A percentile compares a stretch with the other conserved stretches of the same genome.
Evolutionary conservation across 202 grass and related monocot species (phyloP).

Genomic region (Zizania palustris): DNA sequence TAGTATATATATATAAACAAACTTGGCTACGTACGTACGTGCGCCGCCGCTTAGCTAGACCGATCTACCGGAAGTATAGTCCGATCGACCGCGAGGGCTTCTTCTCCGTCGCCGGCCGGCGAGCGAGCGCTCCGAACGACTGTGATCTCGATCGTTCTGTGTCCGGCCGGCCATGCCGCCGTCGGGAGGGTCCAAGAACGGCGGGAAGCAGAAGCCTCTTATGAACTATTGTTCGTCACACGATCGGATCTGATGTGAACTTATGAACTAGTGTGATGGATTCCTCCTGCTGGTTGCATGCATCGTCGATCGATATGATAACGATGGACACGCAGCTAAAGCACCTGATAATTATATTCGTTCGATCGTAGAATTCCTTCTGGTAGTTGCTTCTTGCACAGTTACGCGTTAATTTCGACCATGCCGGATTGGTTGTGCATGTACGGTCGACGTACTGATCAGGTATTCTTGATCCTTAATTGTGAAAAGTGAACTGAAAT

Average conservation of each 20-base stretch:
- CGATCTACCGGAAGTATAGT: background rate
- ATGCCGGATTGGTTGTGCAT: too few species aligned
- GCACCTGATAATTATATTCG: too few species aligned
- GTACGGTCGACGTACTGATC: too few species aligned
- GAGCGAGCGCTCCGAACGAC: background rate
- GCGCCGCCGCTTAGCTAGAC: background rate
- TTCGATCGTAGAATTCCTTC: too few species aligned
- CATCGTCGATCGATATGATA: too few species aligned
- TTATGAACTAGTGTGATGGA: too few species aligned
- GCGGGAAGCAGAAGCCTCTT: constrained; percentile 70
- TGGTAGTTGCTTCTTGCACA: background rate
- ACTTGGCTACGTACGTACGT: background rate
- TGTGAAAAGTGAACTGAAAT: too few species aligned
- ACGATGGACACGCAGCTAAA: too few species aligned
- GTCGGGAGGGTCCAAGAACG: constrained; percentile 29
- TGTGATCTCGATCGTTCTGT: background rate
- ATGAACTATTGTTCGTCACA: background rate
- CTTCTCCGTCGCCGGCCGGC: background rate
- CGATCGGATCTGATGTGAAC: background rate
- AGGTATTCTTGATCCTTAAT: too few species aligned
- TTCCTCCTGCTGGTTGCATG: too few species aligned
- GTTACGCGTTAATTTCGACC: background rate
- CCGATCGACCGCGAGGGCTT: background rate
- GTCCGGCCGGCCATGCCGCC: background rate
- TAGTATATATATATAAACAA: too few species aligned